Base-by-base conservation (phyloP, 768 basidiomycete genomes). In the Leccinum longicurvipes region DNA sequence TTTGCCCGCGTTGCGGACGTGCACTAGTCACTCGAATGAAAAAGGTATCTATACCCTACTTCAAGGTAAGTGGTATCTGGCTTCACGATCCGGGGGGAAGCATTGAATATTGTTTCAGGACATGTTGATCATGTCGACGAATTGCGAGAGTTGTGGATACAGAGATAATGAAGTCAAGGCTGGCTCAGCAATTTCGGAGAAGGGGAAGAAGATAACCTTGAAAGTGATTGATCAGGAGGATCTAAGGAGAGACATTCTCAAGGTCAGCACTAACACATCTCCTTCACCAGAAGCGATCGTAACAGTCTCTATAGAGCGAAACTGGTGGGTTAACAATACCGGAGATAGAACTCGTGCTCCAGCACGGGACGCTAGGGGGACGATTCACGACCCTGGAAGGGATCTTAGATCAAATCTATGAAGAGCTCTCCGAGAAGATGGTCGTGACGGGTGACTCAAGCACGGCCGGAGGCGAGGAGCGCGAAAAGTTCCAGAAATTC, bases 111-210 rank as follows among this genome's bases (percentile, higher is more conserved):
- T 17, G 8, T 42, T 29, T 14, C 45, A 97, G 95, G 94, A 99
- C 63, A 87, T 93, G 54, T 74, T 98, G 52, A 96, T 98, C 73
- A 98, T 98, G 94, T 96, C 96, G 23, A 95, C 95, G 6, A 98
- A 97, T 69, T 98, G 97, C 70, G 92, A 94, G 55, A 73, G 76
- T 50, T 99, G 97, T 71, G 97, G 97, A 1, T 99, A 98, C 72
- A 81, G 92, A 55, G 97, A 99, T 73, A 98, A 95, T 65, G 97
- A 99, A 74, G 89, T 99, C 66, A 99, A 99, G 72, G 91, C 93
- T 6, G 93, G 96, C 21, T 75, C 86, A 2, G 94, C 95, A 1
- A 91, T 98, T 55, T 91, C 96, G 3, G 82, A 81, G 4, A 78
- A 89, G 65, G 97, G 96, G 17, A 95, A 91, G 71, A 82, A 79